Evolutionary conservation across 352 stramenopile genomes (phyloP), one percentile per base, ranked within the genome.

Genomic region (Phytophthora niederhauseri): DNA sequence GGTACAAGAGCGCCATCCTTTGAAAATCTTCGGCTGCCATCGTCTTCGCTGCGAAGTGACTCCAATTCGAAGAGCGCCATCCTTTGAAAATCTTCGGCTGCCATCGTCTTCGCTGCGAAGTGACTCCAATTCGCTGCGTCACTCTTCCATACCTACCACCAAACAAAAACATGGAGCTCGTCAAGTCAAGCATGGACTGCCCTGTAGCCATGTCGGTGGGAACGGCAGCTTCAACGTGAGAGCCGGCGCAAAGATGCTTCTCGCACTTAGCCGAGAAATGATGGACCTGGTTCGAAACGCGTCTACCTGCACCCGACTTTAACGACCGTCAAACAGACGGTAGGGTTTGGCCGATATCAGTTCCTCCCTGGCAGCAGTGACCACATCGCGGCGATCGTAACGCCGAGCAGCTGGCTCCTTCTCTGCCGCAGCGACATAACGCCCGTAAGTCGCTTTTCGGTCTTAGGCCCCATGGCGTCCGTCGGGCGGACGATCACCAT

Each of bases 301-400:
- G 24, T n/a, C 57, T 36, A 46, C 61, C 41, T 68, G 53, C 61
- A 68, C 61, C 61, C 38, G 28, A 4, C 1, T 68, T 63, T 68
- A 68, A 28, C 17, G 52, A 51, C 61, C 1, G 15, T n/a, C 14
- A 41, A 41, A 41, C 34, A 41, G 34, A 41, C 34, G 34, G 34
- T 41, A 41, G 34, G 34, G 34, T 12, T 41, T 3, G 34, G 34
- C 34, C 34, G 11, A 41, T 4, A 12, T 41, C 11, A 41, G 6
- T 49, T 64, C 34, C 48, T 60, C 56, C 36, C 49, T 59, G 56
- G 20, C 34, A 52, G 36, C 34, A 68, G 52, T 51, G 52, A 57
- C 61, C 17, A n/a, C n/a, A 26, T 20, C 12, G 38, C 38, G 14
- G 38, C 12, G 38, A 46, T 48, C n/a, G 50, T 70, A 66, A 61